A percentile compares a stretch with the other conserved stretches of the same genome.
These are phyloP conservation scores for Tetraselmis striata DNA, from an alignment of 139 green algal species.

Conservation along the genomic window DNA sequence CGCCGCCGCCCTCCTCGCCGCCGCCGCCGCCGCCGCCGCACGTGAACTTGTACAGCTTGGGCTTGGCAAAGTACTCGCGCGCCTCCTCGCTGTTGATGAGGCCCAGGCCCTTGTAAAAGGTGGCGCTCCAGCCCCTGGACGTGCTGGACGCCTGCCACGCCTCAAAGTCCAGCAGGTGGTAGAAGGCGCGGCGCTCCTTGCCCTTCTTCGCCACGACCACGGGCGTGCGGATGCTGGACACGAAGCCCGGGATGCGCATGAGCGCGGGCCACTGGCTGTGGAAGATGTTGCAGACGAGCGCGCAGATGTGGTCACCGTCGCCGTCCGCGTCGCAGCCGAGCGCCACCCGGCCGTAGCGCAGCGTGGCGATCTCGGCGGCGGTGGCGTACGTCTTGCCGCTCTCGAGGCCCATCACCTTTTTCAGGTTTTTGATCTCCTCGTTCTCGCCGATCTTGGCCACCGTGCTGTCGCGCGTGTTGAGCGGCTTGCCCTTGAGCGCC, in stretches of 20 bases:
- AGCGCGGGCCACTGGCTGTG: slow-evolving; percentile 15
- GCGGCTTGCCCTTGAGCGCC: slow-evolving; percentile 50
- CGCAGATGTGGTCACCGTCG: slow-evolving; percentile 27
- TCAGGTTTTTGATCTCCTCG: slow-evolving; percentile 51
- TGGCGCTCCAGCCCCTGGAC: slow-evolving; percentile 8
- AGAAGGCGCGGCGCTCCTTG: slow-evolving; percentile 9
- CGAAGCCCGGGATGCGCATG: slow-evolving; percentile 12
- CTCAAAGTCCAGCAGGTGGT: slow-evolving; percentile 17
- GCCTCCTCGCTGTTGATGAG: slow-evolving; percentile 13
- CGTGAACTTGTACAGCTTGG: no score
- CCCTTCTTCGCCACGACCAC: slow-evolving; percentile 20
- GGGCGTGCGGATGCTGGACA: slow-evolving; percentile 19
- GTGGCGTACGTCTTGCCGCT: slow-evolving; percentile 26
- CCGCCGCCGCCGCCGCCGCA: no score
- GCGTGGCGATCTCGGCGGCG: background rate
- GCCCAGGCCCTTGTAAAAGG: slow-evolving; percentile 34
- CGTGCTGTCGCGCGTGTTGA: slow-evolving; percentile 55
- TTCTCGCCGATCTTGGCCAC: slow-evolving; percentile 47
- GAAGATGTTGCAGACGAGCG: slow-evolving; percentile 25
- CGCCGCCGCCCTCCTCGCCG: no score
- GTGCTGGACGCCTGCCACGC: background rate
- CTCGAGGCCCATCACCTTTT: slow-evolving; percentile 60
- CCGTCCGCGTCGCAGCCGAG: slow-evolving; percentile 16
- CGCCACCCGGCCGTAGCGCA: slow-evolving; percentile 20
- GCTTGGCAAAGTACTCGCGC: slow-evolving; percentile 13